Evolutionary conservation across 352 stramenopile species (phyloP).

Genomic region (Phytophthora tentaculata): DNA sequence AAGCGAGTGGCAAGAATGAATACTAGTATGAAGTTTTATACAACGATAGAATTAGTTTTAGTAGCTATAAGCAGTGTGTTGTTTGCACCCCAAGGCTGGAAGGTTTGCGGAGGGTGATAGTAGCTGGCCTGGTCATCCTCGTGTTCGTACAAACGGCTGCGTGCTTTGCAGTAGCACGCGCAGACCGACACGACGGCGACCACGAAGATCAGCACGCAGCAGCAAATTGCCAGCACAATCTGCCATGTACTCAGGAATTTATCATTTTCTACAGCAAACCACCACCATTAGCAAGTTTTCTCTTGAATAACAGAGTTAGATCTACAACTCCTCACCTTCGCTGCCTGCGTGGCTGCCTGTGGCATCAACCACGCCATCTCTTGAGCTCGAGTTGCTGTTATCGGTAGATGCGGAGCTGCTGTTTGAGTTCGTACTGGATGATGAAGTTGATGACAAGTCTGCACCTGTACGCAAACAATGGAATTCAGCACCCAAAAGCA

Average conservation of each 20-base stretch:
- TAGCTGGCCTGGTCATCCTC: constrained; percentile 42
- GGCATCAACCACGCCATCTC: constrained; percentile 2
- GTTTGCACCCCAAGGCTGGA: constrained; percentile 18
- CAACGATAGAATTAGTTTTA: constrained; percentile 23
- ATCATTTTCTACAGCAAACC: constrained; percentile 13
- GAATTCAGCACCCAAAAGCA: constrained; percentile 1
- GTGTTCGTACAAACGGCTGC: constrained; percentile 50
- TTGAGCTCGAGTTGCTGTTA: constrained; percentile 21
- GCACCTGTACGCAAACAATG: constrained; percentile 8
- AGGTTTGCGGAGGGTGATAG: constrained; percentile 32
- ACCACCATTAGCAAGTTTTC: background rate
- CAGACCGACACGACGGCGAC: constrained; percentile 53
- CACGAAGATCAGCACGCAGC: constrained; percentile 41
- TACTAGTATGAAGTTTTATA: constrained; percentile 14
- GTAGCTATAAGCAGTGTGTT: constrained; percentile 2
- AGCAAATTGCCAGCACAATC: constrained; percentile 60
- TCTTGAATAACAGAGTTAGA: background rate
- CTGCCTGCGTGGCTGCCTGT: constrained; percentile 13
- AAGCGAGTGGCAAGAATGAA: no score
- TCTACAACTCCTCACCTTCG: constrained; percentile 11
- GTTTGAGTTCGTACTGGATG: constrained; percentile 10
- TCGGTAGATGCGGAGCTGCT: constrained; percentile 8
- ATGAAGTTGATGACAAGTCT: constrained; percentile 14
- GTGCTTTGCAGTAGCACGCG: constrained; percentile 58
- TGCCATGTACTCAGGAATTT: constrained; percentile 45